Percentiles rank a stretch among this genome's conserved stretches.
Conservation (phyloP, 2,329 filamentous ascomycete species). For the Lecanicillium sp. region DNA sequence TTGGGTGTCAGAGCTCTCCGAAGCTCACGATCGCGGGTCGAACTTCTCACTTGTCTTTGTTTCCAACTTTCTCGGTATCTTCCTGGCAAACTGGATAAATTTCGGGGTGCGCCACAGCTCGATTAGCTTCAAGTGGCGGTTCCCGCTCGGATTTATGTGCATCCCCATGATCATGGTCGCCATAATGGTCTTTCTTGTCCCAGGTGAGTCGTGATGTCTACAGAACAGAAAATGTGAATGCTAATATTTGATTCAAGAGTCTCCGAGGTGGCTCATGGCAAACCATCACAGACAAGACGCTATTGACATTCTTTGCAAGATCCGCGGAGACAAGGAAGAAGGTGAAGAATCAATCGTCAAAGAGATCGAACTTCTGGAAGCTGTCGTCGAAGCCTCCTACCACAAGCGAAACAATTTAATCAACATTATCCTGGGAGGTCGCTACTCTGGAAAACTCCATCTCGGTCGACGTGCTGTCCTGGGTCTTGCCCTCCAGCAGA, state of each 20-base stretch:
- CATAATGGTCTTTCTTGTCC: slow-evolving; percentile 35
- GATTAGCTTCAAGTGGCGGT: slow-evolving; percentile 26
- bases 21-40: slow-evolving; percentile 35
- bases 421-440: slow-evolving; percentile 29
- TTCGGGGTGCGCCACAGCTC: slow-evolving; percentile 23
- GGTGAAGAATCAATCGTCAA: slow-evolving; percentile 22
- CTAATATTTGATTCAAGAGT: background rate
- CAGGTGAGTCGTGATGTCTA: slow-evolving; percentile 19
- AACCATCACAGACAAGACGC: slow-evolving; percentile 23
- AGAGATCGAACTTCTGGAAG: slow-evolving; percentile 31
- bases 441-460: slow-evolving; percentile 25
- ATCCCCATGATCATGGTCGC: slow-evolving; percentile 32
- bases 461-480: slow-evolving; percentile 31
- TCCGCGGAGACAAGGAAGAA: slow-evolving; percentile 20
- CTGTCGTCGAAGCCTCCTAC: slow-evolving; percentile 29
- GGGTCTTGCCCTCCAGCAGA: slow-evolving; percentile 31
- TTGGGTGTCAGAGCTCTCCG: slow-evolving; percentile 38
- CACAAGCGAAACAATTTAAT: slow-evolving; percentile 30
- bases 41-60: slow-evolving; percentile 42
- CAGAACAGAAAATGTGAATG: background rate
- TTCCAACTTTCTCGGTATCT: slow-evolving; percentile 44
- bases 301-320: slow-evolving; percentile 25
- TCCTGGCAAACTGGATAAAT: slow-evolving; percentile 30
- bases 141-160: slow-evolving; percentile 29
- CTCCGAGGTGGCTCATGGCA: slow-evolving; percentile 25